Evolutionary conservation across 345 rosid species (phyloP).

Genomic region (Odontarrhena argentea): DNA sequence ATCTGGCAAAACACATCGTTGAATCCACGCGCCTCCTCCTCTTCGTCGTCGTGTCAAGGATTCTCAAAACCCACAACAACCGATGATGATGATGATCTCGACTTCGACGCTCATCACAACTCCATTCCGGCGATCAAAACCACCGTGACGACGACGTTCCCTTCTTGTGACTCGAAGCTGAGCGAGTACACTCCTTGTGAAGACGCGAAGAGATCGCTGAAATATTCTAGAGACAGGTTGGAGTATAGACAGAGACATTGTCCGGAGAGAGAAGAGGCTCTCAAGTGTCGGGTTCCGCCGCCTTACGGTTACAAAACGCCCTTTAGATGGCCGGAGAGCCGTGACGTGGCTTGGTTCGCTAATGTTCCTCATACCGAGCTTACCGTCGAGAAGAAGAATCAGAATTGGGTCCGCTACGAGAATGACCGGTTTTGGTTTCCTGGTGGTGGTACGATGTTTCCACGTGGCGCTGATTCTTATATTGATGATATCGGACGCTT

Average conservation of each 20-base stretch:
- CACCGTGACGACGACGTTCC: slow-evolving; percentile 41
- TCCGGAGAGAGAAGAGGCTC: slow-evolving; percentile 45
- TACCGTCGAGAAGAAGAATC: slow-evolving; percentile 82
- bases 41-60: slow-evolving; percentile 28
- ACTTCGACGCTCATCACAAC: slow-evolving; percentile 66
- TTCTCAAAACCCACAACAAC: background rate
- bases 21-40: slow-evolving; percentile 31
- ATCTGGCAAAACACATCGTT: slow-evolving; percentile 48
- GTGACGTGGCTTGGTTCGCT: slow-evolving; percentile 82
- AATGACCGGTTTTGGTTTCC: slow-evolving; percentile 80
- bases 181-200: slow-evolving; percentile 85
- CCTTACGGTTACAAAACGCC: slow-evolving; percentile 78
- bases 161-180: slow-evolving; percentile 53
- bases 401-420: slow-evolving; percentile 80
- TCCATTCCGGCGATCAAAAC: slow-evolving; percentile 42
- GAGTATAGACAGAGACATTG: slow-evolving; percentile 80
- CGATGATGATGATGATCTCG: slow-evolving; percentile 43
- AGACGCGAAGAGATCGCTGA: slow-evolving; percentile 61
- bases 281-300: slow-evolving; percentile 75
- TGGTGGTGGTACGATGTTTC: slow-evolving; percentile 98
- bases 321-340: slow-evolving; percentile 85
- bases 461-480: slow-evolving; percentile 83
- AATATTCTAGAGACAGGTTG: slow-evolving; percentile 53
- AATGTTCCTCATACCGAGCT: slow-evolving; percentile 90
- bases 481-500: slow-evolving; percentile 74